Evolutionary conservation across 2,329 filamentous ascomycete species (phyloP), one percentile per base, ranked within the genome.

Genomic region (Trichocomaceae sp.): DNA sequence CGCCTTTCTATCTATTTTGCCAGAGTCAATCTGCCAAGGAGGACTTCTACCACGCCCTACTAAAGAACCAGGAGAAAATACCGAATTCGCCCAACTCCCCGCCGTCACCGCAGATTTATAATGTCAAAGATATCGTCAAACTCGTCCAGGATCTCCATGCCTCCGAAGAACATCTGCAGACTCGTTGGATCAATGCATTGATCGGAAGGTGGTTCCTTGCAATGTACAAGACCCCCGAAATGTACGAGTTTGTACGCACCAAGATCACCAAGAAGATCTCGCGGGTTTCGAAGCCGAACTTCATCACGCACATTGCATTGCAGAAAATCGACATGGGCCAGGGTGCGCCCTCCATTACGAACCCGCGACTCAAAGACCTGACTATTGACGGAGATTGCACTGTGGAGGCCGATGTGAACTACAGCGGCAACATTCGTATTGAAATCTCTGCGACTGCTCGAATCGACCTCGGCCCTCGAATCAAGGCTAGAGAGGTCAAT

Each of bases 181-280:
- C 87, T 8, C 82, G 92, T 55, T 97, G 93, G 88, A 79, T 99
- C 60, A 97, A 99, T 73, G 93, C 90, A 2, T 75, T 99, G 50
- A 77, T 97, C 22, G 92, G 93, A 15, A 83, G 93, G 53, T 70
- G 97, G 22, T 99, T 99, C 63, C 78, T 99, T 12, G 88, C 86
- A 13, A 66, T 97, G 23, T 92, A 97, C 73, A 88, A 87, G 65
- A 97, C 92, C 0, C 78, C 83, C 8, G 85, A 95, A 57, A 73
- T 96, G 15, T 88, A 95, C 66, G 81, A 85, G 45, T 83, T 88
- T 55, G 83, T 99, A 50, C 82, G 86, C 57, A 83, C 83, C 56
- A 96, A 96, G 72, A 87, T 99, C 59, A 90, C 88, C 20, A 96
- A 96, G 74, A 99, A 99, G 76, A 96, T 99, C 54, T 85, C 91